A percentile compares a stretch with the other conserved stretches of the same genome.
Evolutionary conservation across 768 basidiomycete genomes (phyloP).

Genomic region (Lenzites betulinus): DNA sequence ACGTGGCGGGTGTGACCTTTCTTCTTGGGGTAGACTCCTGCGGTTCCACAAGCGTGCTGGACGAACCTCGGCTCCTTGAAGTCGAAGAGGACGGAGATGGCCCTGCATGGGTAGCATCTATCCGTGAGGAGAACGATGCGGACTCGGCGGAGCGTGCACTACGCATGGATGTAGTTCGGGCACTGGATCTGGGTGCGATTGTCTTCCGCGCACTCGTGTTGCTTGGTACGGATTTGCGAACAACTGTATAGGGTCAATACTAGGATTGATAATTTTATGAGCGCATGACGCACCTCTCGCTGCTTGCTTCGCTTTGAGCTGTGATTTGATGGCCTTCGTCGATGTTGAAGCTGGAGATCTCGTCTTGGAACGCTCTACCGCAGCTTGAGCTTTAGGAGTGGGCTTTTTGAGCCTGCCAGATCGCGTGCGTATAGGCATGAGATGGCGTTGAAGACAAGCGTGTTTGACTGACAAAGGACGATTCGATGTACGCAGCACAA

Average conservation of each 20-base stretch:
- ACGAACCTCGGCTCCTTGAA: not conserved
- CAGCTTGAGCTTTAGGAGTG: not conserved
- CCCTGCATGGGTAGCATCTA: not conserved
- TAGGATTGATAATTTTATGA: too few relatives aligned
- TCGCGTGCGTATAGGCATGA: not conserved
- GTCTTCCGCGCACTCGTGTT: not conserved
- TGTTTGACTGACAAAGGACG: not conserved
- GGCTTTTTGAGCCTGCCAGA: slow-evolving; percentile 5
- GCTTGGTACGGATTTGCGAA: not conserved
- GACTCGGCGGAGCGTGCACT: not conserved
- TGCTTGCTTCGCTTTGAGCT: not conserved
- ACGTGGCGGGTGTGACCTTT: not conserved
- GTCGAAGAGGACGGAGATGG: not conserved
- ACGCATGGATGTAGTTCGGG: not conserved
- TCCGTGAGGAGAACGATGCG: not conserved
- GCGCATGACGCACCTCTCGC: too few relatives aligned
- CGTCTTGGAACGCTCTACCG: not conserved
- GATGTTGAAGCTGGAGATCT: not conserved
- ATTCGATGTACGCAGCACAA: too few relatives aligned
- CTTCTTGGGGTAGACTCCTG: not conserved
- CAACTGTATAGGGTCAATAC: not conserved
- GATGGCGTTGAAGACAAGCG: not conserved
- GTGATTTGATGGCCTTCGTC: not conserved
- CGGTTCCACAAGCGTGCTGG: not conserved
- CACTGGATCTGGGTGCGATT: not conserved